Conservation (phyloP, 2,329 filamentous ascomycete species). For the Neofusicoccum sp. region DNA sequence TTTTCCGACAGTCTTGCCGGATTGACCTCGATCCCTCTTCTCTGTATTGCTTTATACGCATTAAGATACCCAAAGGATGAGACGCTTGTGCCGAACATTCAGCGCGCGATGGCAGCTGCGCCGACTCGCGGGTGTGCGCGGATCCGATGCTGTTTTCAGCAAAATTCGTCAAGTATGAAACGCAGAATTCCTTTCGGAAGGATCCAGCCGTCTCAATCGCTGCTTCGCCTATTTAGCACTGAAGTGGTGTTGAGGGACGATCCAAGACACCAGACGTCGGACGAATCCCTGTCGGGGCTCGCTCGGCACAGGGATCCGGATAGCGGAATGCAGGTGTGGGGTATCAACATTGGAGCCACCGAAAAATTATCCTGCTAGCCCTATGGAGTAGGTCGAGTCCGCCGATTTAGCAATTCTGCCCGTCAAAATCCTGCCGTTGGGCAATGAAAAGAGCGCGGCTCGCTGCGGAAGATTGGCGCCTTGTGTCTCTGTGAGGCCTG, state of each 20-base stretch:
- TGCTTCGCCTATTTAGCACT: too few relatives aligned
- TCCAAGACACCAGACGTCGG: constrained; percentile 2
- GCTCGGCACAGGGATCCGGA: constrained; percentile 7
- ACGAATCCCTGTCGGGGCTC: not conserved
- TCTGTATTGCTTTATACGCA: not conserved
- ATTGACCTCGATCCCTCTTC: not conserved
- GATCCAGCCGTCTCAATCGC: not conserved
- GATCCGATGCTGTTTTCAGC: not conserved
- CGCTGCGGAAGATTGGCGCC: not conserved
- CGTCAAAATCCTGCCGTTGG: not conserved
- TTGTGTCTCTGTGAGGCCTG: not conserved
- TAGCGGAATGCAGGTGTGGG: constrained; percentile 6
- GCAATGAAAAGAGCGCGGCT: not conserved
- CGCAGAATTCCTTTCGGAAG: not conserved
- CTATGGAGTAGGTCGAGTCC: constrained; percentile 4
- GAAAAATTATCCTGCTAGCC: constrained; percentile 2
- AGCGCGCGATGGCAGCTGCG: not conserved
- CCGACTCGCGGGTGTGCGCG: not conserved
- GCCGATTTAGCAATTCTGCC: not conserved
- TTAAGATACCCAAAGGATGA: constrained; percentile 6
- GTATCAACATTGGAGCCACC: constrained; percentile 12
- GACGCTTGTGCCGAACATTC: not conserved
- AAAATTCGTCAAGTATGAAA: not conserved
- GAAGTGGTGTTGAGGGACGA: constrained; percentile 2
- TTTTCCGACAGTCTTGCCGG: not conserved